Percentiles rank a stretch among this genome's conserved stretches.
Conservation (phyloP, 169 alveolate genomes). For the Plasmodium inui region DNA sequence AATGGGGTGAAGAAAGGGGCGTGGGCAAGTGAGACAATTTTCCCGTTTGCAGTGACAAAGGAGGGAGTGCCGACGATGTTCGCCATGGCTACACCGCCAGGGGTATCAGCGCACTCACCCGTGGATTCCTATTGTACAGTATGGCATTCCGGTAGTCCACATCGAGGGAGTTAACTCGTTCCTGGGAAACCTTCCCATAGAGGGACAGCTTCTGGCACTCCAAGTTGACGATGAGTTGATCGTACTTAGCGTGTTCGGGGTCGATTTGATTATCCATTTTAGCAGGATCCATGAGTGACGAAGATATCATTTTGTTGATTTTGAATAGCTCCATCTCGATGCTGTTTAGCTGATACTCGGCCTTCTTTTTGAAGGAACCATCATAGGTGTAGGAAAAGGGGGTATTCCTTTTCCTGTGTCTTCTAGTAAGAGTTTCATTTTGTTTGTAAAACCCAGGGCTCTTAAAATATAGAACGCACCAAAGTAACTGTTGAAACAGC, state of each 20-base stretch:
- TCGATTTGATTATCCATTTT: not conserved
- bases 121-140: constrained; percentile 36
- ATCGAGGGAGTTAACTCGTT: constrained; percentile 48
- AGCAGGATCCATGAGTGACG: not conserved
- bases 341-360: constrained; percentile 55
- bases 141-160: constrained; percentile 51
- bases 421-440: constrained; percentile 17
- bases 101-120: not conserved
- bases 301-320: constrained; percentile 16
- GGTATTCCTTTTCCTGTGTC: not conserved
- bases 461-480: constrained; percentile 59
- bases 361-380: constrained; percentile 16
- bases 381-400: constrained; percentile 9
- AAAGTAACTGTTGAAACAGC: constrained; percentile 49
- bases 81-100: not conserved
- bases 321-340: constrained; percentile 51
- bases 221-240: constrained; percentile 2
- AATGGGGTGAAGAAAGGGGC: not conserved
- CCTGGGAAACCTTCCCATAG: constrained; percentile 47
- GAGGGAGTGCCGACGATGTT: not conserved
- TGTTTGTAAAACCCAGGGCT: constrained; percentile 65
- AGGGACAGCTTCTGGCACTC: constrained; percentile 26
- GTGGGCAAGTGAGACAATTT: constrained; percentile 57
- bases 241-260: not conserved
- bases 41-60: not conserved